Percentiles rank a stretch among this genome's conserved stretches.
Conservation (phyloP, 75 land plant genomes). For the Picea glauca region DNA sequence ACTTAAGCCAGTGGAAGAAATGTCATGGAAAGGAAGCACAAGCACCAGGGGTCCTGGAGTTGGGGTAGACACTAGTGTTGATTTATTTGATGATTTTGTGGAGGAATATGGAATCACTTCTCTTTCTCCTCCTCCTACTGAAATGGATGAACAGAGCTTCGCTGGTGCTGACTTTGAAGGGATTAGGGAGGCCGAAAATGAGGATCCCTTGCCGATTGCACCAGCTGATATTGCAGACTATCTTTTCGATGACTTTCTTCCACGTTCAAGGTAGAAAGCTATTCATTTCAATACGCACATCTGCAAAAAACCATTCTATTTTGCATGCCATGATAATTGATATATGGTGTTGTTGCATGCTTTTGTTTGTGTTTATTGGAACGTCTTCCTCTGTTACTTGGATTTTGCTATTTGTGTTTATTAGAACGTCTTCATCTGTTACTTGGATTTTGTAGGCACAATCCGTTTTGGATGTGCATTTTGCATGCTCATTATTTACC, state of each 20-base stretch:
- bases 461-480: too few relatives aligned
- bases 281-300: too few relatives aligned
- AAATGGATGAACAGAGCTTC: neutral
- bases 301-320: too few relatives aligned
- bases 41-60: too few relatives aligned
- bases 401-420: too few relatives aligned
- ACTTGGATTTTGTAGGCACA: too few relatives aligned
- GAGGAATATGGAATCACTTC: slow-evolving; percentile 2
- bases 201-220: neutral
- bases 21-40: neutral
- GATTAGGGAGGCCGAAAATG: neutral
- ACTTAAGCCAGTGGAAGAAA: neutral
- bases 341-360: too few relatives aligned
- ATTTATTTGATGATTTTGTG: slow-evolving; percentile 2
- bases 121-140: neutral
- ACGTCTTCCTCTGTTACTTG: too few relatives aligned
- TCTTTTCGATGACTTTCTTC: slow-evolving; percentile 2
- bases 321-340: too few relatives aligned
- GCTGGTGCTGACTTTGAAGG: neutral
- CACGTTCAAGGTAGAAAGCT: neutral
- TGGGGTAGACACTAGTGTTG: neutral
- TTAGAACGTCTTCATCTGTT: too few relatives aligned
- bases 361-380: too few relatives aligned
- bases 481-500: too few relatives aligned
- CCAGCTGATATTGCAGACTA: neutral